Evolutionary conservation across 2,329 filamentous ascomycete genomes (phyloP), one percentile per base, ranked within the genome.

Genomic region (Claviceps maximensis): DNA sequence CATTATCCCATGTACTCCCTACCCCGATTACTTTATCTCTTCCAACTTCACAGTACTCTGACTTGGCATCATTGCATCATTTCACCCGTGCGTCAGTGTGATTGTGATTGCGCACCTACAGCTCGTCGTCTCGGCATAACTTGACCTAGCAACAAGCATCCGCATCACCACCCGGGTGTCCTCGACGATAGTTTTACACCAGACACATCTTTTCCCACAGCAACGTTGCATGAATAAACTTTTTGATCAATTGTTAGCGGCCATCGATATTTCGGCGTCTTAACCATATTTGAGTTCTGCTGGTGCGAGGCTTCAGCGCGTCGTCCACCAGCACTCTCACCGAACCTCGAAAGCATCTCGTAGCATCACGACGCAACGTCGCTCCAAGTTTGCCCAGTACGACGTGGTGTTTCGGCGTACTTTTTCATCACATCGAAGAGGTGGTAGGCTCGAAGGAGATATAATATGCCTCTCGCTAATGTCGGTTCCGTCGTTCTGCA

Each of bases 401-500:
- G 27, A 45, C 41, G 40, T 46, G 3, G 23, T 19, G 33, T n/a
- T 41, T 10, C 12, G 7, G 44, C 19, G 44, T 47, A 29, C 42
- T 41, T 9, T 9, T 9, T 44, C 25, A 38, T 7, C 25, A 33
- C 8, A 25, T 47, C 17, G n/a, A 27, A 38, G 19, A 36, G 13
- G 47, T 27, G 29, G n/a, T 10, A 27, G 8, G 8, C 17, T 17
- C 36, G 33, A 41, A 29, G 12, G 1, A 41, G 23, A 21, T 42
- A n/a, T 36, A 55, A 4, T 56, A 79, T 79, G 76, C 71, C 76
- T 61, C 66, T 79, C 54, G 68, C 69, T 60, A 73, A 78, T 65
- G 62, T 79, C 27, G 75, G 75, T 49, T 72, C 75, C n/a, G 65
- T 76, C 36, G 62, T 78, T 56, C 66, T 78, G 50, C 69, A 76